phyloP scores from a whole-genome alignment of 306 rosid species.

The Sphenostylis stenocarpa region DNA sequence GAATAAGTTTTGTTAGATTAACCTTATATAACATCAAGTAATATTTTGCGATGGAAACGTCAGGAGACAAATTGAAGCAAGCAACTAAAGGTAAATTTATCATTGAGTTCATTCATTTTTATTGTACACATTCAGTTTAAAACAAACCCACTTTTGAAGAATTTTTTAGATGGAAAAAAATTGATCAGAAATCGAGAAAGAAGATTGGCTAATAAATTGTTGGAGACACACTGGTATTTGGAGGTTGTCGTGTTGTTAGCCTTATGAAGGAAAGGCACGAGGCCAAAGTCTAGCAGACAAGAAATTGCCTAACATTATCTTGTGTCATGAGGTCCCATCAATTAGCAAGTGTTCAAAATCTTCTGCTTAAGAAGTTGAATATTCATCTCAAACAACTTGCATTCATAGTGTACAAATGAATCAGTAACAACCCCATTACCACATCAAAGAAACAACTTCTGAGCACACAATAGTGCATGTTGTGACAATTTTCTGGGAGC shows the following conservation, averaged over 20 bases:
- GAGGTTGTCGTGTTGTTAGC: not conserved
- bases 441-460: not conserved
- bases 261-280: not conserved
- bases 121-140: not conserved
- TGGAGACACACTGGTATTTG: not conserved
- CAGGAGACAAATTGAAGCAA: not conserved
- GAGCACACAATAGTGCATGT: not conserved
- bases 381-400: slow-evolving; percentile 5
- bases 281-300: slow-evolving; percentile 4
- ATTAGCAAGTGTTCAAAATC: not conserved
- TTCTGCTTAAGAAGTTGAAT: not conserved
- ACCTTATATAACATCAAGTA: no score
- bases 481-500: not conserved
- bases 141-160: not conserved
- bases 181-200: not conserved
- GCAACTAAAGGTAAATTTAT: not conserved
- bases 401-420: not conserved
- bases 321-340: not conserved
- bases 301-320: not conserved
- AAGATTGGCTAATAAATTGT: not conserved
- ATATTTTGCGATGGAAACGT: not conserved
- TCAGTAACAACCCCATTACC: not conserved
- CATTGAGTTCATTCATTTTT: not conserved
- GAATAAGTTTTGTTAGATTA: no score
- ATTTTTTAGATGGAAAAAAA: not conserved